Evolutionary conservation across 345 rosid genomes (phyloP).

Genomic region (Trapa bicornis): DNA sequence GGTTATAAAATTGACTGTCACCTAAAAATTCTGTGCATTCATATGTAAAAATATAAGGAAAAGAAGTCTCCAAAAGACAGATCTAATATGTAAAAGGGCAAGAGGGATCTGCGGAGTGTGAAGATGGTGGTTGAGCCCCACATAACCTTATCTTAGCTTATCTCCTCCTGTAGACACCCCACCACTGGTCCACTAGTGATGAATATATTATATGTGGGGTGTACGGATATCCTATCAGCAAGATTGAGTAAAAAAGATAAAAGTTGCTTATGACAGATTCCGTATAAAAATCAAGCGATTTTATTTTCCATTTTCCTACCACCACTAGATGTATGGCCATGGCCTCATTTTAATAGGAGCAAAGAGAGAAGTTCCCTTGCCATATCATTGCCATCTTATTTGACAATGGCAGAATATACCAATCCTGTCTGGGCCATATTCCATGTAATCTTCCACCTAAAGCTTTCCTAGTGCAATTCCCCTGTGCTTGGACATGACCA

Average conservation of each 20-base stretch:
- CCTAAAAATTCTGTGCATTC: no score
- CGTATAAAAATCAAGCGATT: no score
- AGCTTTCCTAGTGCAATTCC: not conserved
- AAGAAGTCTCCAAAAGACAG: not conserved
- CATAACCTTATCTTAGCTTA: conserved; percentile 33
- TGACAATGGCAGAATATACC: conserved; percentile 2
- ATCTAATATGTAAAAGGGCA: not conserved
- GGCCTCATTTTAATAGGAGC: no score
- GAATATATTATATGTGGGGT: not conserved
- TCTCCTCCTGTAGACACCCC: conserved; percentile 18
- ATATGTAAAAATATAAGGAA: no score
- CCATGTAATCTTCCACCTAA: not conserved
- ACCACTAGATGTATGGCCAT: no score
- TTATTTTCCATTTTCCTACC: no score
- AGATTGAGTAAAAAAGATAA: not conserved
- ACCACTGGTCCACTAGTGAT: conserved; percentile 23
- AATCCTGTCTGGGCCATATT: not conserved
- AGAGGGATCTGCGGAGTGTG: not conserved
- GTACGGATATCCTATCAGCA: not conserved
- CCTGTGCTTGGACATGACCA: not conserved
- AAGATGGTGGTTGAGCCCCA: conserved; percentile 21
- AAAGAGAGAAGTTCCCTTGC: no score
- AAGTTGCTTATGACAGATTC: no score
- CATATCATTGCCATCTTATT: not conserved
- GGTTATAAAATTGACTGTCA: no score